Evolutionary conservation across 352 stramenopile species (phyloP), one percentile per base, ranked within the genome.

Genomic region (Globisporangium megalacanthum): DNA sequence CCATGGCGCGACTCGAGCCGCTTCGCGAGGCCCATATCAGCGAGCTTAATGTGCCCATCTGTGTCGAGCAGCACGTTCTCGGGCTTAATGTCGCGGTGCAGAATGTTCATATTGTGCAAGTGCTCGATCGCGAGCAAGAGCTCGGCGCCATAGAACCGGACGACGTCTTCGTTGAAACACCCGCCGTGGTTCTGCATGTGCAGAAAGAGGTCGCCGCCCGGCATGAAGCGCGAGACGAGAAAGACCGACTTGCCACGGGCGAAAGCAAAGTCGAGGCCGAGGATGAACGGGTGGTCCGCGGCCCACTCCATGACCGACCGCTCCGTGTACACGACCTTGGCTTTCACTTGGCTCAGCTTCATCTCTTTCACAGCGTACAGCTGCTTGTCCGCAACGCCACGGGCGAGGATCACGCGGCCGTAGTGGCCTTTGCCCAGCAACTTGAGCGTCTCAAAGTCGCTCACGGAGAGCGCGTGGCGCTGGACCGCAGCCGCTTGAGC

Each of bases 151-250:
- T 96, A 96, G 56, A 97, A 96, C 8, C 70, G 66, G 4, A 95
- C 85, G 11, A 79, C 74, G 37, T 84, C 71, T 52, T 96, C 82
- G 17, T 68, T 68, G 44, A 95, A 92, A 53, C 72, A 88, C 2
- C 86, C 86, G 54, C 84, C 84, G 49, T 86, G 78, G 65, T 92
- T 90, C 62, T 94, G 83, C 82, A 95, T 88, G 64, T 95, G 84
- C 46, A 92, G 55, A 56, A 95, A 95, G 31, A 99, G 74, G 68
- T 99, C 96, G 8, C 97, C 97, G 9, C 97, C 97, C 7, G 95
- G 83, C 85, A 98, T 98, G 68, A 99, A 99, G 71, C 98, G 97
- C 25, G 98, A 95, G 22, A 99, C 92, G 25, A 99, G 72, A 65
- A 98, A 99, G 6, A 99, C 80, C 44, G 98, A 99, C 49, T 97